Percentiles rank a stretch among this genome's conserved stretches.
phyloP scores from a whole-genome alignment of 2,329 filamentous ascomycete species.

The Fusarium sp. region DNA sequence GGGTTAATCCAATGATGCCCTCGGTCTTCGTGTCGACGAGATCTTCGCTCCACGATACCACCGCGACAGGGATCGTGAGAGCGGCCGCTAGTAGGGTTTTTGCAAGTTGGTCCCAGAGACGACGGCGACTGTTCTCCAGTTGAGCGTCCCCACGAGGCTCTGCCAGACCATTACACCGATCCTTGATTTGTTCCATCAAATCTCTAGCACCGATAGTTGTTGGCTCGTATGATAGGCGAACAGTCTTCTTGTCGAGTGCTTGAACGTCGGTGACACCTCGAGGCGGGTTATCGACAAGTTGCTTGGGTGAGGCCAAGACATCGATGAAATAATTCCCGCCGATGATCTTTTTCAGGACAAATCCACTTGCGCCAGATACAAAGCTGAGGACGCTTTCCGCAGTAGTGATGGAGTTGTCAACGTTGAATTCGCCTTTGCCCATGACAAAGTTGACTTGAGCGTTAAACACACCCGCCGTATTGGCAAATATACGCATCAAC shows the following conservation, averaged over 20 bases:
- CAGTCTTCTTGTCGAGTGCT: slow-evolving; percentile 47
- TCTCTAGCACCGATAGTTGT: slow-evolving; percentile 49
- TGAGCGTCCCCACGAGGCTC: slow-evolving; percentile 50
- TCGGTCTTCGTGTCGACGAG: slow-evolving; percentile 39
- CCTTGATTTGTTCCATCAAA: slow-evolving; percentile 39
- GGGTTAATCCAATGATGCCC: slow-evolving; percentile 53
- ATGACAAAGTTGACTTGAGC: slow-evolving; percentile 55
- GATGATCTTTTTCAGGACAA: slow-evolving; percentile 41
- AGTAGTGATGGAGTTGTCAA: slow-evolving; percentile 44
- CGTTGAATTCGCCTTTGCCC: slow-evolving; percentile 51
- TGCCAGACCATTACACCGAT: slow-evolving; percentile 44
- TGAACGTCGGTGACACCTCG: slow-evolving; percentile 4
- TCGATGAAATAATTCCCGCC: slow-evolving; percentile 1
- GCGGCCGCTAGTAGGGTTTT: slow-evolving; percentile 49
- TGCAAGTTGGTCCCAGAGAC: slow-evolving; percentile 49
- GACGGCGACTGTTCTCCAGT: slow-evolving; percentile 47
- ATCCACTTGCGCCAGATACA: slow-evolving; percentile 45
- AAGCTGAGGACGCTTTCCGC: slow-evolving; percentile 37
- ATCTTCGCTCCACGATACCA: slow-evolving; percentile 50
- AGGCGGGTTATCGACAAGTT: background rate
- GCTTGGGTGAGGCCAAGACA: background rate
- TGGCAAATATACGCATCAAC: slow-evolving; percentile 46
- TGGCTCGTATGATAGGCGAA: slow-evolving; percentile 53
- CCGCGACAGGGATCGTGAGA: slow-evolving; percentile 51
- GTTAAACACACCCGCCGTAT: slow-evolving; percentile 47